phyloP scores from a whole-genome alignment of 202 grass and related monocot genomes.

The Panicum virgatum region DNA sequence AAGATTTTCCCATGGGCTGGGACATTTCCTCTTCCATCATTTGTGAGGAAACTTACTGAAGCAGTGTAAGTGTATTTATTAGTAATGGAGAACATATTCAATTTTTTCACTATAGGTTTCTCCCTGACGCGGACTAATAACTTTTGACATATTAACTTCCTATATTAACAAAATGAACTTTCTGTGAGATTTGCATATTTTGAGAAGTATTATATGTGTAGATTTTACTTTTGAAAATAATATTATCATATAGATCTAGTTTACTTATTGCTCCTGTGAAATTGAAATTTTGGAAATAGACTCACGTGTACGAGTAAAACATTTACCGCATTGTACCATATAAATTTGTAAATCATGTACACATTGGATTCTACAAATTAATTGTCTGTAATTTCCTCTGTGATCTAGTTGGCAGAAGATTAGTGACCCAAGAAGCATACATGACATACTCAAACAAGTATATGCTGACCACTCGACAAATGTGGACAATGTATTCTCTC shows the following conservation, averaged over 20 bases:
- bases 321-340: background rate
- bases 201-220: background rate
- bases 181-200: constrained; percentile 1
- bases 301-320: background rate
- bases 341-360: background rate
- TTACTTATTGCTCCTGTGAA: constrained; percentile 3
- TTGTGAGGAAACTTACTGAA: constrained; percentile 78
- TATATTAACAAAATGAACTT: background rate
- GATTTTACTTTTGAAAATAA: constrained; percentile 9
- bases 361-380: constrained; percentile 17
- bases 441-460: constrained; percentile 85
- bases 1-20: constrained; percentile 90
- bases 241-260: background rate
- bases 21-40: constrained; percentile 90
- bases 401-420: constrained; percentile 95
- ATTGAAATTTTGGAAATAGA: constrained; percentile 4
- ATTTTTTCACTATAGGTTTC: background rate
- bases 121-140: background rate
- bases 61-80: constrained; percentile 60
- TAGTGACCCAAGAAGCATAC: constrained; percentile 84
- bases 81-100: background rate
- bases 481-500: constrained; percentile 84
- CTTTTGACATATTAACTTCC: background rate
- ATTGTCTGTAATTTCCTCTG: constrained; percentile 20
- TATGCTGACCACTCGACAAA: constrained; percentile 91